Conservation (phyloP, 768 basidiomycete species). For the Mycena floridula region DNA sequence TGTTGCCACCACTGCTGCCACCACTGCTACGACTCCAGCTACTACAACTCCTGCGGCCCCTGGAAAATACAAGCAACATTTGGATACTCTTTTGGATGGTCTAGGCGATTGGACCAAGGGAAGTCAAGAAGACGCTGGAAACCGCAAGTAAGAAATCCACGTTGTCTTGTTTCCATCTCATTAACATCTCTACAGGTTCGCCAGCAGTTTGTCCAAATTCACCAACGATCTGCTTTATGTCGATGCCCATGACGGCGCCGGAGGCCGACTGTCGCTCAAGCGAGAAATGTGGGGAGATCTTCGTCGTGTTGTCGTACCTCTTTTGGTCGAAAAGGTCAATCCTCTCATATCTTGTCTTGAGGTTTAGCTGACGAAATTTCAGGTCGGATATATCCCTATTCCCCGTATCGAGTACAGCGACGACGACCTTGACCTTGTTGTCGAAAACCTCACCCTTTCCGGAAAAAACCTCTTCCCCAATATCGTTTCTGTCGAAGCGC, state of each 20-base stretch:
- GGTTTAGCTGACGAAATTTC: background rate
- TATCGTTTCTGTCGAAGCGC: constrained; percentile 61
- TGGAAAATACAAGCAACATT: constrained; percentile 56
- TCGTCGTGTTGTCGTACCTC: constrained; percentile 73
- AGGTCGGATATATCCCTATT: constrained; percentile 82
- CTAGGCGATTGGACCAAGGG: constrained; percentile 76
- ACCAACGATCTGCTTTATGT: constrained; percentile 79
- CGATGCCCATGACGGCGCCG: constrained; percentile 45
- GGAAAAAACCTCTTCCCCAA: constrained; percentile 90
- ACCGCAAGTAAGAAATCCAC: constrained; percentile 21
- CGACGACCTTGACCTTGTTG: constrained; percentile 77
- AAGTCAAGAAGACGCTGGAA: constrained; percentile 76
- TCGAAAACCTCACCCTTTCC: constrained; percentile 88
- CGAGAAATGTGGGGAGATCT: constrained; percentile 86
- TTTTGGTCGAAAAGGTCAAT: constrained; percentile 67
- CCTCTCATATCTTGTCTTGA: constrained; percentile 9
- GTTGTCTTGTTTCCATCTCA: background rate
- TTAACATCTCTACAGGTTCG: constrained; percentile 42
- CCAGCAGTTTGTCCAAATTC: constrained; percentile 31
- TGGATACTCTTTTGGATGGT: constrained; percentile 71
- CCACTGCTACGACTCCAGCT: background rate
- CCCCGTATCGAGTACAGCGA: constrained; percentile 94
- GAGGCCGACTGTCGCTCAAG: constrained; percentile 87
- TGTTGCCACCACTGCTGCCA: background rate
- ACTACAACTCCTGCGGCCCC: background rate